Evolutionary conservation across 2,329 filamentous ascomycete genomes (phyloP), one percentile per base, ranked within the genome.

Genomic region (Akanthomyces lecanii): DNA sequence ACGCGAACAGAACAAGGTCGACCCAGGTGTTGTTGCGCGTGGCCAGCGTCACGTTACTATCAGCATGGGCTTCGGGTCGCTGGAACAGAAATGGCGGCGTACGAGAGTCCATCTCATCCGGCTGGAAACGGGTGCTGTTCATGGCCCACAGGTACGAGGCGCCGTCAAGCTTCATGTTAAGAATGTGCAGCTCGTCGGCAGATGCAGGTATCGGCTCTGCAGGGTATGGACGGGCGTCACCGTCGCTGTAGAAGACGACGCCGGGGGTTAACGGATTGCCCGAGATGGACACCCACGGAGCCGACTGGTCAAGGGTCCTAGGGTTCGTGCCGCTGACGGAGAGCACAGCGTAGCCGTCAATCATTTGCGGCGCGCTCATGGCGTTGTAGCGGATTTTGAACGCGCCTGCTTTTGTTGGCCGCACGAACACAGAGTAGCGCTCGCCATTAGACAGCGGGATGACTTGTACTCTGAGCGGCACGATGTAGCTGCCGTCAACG

Each of bases 311-410:
- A 14, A 54, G 36, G n/a, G 65, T 55, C 47, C 18, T 38, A n/a
- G 30, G 52, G 33, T 8, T 36, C 36, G 28, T 65, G n/a, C 68
- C 68, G 4, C 66, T 63, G 18, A 78, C 72, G 2, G 76, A 74
- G 45, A 89, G 71, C 10, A 78, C 74, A 1, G 81, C 85, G 21
- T 79, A 77, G 1, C 81, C 84, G 16, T 78, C 77, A 36, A 88
- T 76, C 61, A 87, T 77, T 69, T 89, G 86, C 12, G 81, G 78
- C 2, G 77, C 71, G 36, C 75, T 76, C 16, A 75, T 73, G 18
- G 81, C 79, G 30, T 81, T 79, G 47, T 82, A 75, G 3, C 86
- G 83, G 38, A 87, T 80, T 7, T 79, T 79, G 70, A 84, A 88
- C 63, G 81, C 73, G 0, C 81, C 81, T 0, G 76, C 69, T 47